Evolutionary conservation across 2,329 filamentous ascomycete species (phyloP).

Genomic region (Aspergillaceae sp.): DNA sequence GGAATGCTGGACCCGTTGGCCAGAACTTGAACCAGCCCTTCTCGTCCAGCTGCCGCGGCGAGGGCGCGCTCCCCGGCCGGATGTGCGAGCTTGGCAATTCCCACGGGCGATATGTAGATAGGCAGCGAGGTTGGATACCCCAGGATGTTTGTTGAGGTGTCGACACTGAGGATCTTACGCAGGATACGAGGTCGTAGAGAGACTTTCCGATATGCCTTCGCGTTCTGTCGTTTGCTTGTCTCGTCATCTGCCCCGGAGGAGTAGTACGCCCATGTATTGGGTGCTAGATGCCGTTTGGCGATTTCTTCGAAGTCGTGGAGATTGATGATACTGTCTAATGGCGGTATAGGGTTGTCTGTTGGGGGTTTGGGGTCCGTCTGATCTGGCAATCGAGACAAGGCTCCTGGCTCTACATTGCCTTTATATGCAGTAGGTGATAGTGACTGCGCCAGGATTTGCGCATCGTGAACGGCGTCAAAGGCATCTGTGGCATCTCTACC

Average conservation of each 20-base stretch:
- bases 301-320: constrained; percentile 32
- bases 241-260: constrained; percentile 45
- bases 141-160: constrained; percentile 28
- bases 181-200: constrained; percentile 41
- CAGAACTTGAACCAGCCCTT: constrained; percentile 29
- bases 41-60: constrained; percentile 31
- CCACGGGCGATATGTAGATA: constrained; percentile 35
- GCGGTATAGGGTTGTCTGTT: constrained; percentile 2
- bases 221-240: constrained; percentile 38
- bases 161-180: constrained; percentile 29
- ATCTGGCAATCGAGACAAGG: background rate
- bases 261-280: constrained; percentile 36
- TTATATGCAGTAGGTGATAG: constrained; percentile 17
- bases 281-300: constrained; percentile 20
- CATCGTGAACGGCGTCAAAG: constrained; percentile 28
- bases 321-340: constrained; percentile 26
- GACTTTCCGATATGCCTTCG: constrained; percentile 36
- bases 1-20: constrained; percentile 34
- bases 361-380: too few species aligned
- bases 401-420: constrained; percentile 17
- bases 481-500: constrained; percentile 28
- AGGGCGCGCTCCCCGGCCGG: constrained; percentile 37
- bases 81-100: constrained; percentile 38
- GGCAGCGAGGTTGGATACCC: constrained; percentile 28
- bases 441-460: constrained; percentile 20